Evolutionary conservation across 805 yeast genomes (phyloP), one percentile per base, ranked within the genome.

Genomic region (Debaryomyces tyrocola): DNA sequence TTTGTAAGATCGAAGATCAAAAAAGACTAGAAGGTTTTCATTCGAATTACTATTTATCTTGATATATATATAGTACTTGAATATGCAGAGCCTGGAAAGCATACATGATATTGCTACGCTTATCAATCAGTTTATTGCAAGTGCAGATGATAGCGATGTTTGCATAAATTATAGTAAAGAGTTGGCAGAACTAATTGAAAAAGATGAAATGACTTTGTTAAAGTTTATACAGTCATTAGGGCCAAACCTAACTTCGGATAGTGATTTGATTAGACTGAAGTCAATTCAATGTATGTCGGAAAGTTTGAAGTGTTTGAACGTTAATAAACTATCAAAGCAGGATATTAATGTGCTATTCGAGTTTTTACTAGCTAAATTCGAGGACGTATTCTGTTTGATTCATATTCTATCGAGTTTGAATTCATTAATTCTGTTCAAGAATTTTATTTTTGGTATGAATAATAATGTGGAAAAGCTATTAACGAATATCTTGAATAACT

Each of bases 291-390:
- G 82, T 47, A 56, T 82, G 34, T 61, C 73, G 1, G 56, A 61
- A 6, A 65, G 74, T 1, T 60, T 80, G 37, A 46, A 42, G 0
- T 42, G 48, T 0, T 14, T 76, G 3, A 37, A 40, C 4, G 52
- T 58, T 1, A 55, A 62, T 15, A 56, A 67, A 7, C 51, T 73
- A 6, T 54, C 72, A n/a, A 59, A 66, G 17, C 77, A 75, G 39
- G 86, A 82, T 53, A 64, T 79, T 7, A 57, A 63, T 20, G 84
- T 79, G 10, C 62, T 82, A 43, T 46, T 77, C 14, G 75, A 77
- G 5, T 92, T 92, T 62, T 77, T 82, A 45, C 49, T 76, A 12
- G 81, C 83, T 14, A 85, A 92, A 53, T 62, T 89, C 18, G 86
- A 82, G 10, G 97, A 90, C 57, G 71, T 75, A 12, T 64, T 72